Percentiles rank a stretch among this genome's conserved stretches.
Conservation (phyloP, 106 monocot genomes). For the Dioscorea zingiberensis region DNA sequence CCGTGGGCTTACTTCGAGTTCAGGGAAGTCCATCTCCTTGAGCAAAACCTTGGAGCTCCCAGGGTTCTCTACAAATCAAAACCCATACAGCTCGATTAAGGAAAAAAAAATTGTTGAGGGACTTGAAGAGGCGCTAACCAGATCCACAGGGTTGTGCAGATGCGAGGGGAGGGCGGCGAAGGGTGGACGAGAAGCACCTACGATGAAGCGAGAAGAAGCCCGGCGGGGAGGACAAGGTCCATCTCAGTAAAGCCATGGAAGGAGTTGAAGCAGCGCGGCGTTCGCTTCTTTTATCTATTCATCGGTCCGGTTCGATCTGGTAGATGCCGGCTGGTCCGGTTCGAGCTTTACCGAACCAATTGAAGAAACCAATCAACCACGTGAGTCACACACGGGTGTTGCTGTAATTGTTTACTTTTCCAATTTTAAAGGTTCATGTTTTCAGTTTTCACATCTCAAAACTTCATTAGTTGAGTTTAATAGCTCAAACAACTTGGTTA, state of each 20-base stretch:
- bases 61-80: slow-evolving; percentile 14
- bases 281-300: no score
- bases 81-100: no score
- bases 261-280: background rate
- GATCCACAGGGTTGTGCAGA: background rate
- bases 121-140: background rate
- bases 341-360: no score
- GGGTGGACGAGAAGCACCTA: background rate
- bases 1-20: slow-evolving; percentile 63
- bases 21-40: slow-evolving; percentile 75
- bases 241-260: background rate
- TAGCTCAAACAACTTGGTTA: no score
- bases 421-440: no score
- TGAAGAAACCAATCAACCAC: no score
- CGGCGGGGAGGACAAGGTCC: background rate
- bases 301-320: no score
- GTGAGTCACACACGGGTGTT: no score
- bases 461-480: no score
- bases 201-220: background rate
- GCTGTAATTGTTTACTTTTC: no score
- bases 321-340: no score
- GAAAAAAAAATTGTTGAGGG: background rate
- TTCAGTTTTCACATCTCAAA: no score
- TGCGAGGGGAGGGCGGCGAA: background rate
- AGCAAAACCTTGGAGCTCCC: slow-evolving; percentile 48